A percentile compares a stretch with the other conserved stretches of the same genome.
These are phyloP conservation scores for Chrysoporthe cubensis DNA, from an alignment of 2,329 filamentous ascomycete genomes.

Conservation along the genomic window DNA sequence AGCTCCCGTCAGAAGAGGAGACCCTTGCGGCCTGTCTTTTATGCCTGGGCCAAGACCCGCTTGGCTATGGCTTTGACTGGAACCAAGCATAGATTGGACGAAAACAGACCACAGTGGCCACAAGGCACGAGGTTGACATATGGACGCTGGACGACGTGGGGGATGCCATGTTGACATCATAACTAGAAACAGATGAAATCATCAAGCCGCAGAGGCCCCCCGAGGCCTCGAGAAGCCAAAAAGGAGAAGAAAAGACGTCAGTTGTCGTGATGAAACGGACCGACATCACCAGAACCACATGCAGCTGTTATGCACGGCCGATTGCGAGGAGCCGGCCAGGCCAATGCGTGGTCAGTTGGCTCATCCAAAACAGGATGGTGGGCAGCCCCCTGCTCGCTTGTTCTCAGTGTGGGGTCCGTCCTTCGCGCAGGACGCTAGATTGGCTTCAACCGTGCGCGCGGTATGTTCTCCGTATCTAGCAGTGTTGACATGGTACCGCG, in stretches of 20 bases:
- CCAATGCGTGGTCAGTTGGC: neutral
- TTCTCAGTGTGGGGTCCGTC: conserved; percentile 6
- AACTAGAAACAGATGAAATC: neutral
- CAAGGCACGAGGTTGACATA: neutral
- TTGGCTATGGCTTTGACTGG: too few species aligned
- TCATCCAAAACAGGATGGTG: conserved; percentile 6
- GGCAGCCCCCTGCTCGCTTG: neutral
- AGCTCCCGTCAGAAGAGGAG: neutral
- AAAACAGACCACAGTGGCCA: neutral
- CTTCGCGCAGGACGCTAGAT: conserved; percentile 25
- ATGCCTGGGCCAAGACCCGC: neutral
- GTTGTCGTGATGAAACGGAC: neutral
- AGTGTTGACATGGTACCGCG: neutral
- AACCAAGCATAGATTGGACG: neutral
- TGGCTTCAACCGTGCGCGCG: conserved; percentile 36
- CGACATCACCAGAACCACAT: neutral
- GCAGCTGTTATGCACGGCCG: neutral
- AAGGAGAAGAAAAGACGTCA: neutral
- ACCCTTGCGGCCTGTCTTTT: neutral
- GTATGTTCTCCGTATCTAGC: conserved; percentile 2
- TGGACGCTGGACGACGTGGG: neutral
- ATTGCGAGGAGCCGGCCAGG: neutral
- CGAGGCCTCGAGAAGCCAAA: neutral
- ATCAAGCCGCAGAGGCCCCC: neutral
- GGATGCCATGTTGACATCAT: neutral